Base-by-base conservation (phyloP, 805 yeast species). In the Wickerhamiella bombiphila region DNA sequence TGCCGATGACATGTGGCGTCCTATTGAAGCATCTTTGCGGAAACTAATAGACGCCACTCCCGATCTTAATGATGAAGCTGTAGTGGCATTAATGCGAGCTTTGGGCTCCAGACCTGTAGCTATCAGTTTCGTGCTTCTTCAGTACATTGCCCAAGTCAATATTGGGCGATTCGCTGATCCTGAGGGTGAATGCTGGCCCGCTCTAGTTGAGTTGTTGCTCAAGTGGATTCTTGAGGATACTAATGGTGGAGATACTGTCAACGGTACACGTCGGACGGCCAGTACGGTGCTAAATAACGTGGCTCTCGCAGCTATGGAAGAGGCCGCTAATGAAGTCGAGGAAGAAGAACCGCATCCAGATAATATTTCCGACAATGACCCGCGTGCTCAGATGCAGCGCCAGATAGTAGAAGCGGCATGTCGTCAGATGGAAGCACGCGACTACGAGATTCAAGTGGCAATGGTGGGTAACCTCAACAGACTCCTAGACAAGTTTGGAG, bases 401-500 rank as follows among this genome's bases (percentile, higher is more conserved):
- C 60, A 64, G 46, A 59, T 79, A 0, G 61, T 77, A 35, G 53
- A 54, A 14, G 65, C 80, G 0, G 51, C 80, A 22, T 59, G 64
- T 36, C 52, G 51, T 1, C 65, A 74, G 28, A 61, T 57, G 33
- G 41, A 42, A 14, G 29, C 72, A 44, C 69, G 74, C 22, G 83
- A 78, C 46, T 68, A 75, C 2, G 86, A 79, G 37, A 71, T 83
- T 42, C 72, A 77, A 42, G 65, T 79, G 14, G 68, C 68, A 21
- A 57, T 71, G 0, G 60, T 86, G 29, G 68, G 72, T 21, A 76
- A 82, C 0, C 55, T 88, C 36, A 78, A 75, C 51, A 72, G 67
- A 22, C 63, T 86, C n/a, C 64, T 88, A 22, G 93, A 85, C 49
- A 74, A 78, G 47, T 79, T 73, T 52, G 96, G 93, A 1, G 66